Conservation (phyloP, 768 basidiomycete genomes). For the Termitomyces eurrhizus region DNA sequence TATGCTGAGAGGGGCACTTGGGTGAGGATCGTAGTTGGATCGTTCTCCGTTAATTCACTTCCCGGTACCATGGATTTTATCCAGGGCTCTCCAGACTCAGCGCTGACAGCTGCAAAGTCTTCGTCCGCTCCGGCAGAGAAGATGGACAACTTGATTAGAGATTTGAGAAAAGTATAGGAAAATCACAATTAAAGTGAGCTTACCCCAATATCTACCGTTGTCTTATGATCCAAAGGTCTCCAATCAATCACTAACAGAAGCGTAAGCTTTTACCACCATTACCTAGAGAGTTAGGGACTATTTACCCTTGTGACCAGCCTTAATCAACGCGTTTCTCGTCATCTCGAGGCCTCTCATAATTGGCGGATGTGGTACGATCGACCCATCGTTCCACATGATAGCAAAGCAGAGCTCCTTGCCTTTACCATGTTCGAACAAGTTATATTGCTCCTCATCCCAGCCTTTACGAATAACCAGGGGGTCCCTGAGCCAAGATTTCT, state of each 20-base stretch:
- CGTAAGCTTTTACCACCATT: too few relatives aligned
- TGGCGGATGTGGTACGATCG: slow-evolving; percentile 59
- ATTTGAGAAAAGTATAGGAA: too few relatives aligned
- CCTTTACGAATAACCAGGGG: slow-evolving; percentile 51
- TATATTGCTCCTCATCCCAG: slow-evolving; percentile 60
- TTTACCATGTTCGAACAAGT: slow-evolving; percentile 50
- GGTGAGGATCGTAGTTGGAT: neutral
- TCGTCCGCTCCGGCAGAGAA: slow-evolving; percentile 44
- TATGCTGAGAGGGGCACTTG: slow-evolving; percentile 32
- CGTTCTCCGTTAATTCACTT: neutral
- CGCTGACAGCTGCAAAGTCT: slow-evolving; percentile 38
- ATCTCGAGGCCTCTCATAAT: slow-evolving; percentile 54
- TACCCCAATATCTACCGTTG: slow-evolving; percentile 40
- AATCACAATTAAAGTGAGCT: slow-evolving; percentile 14
- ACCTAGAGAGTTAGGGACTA: neutral
- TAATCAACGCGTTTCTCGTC: slow-evolving; percentile 50
- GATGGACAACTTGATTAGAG: slow-evolving; percentile 29
- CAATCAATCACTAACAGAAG: slow-evolving; percentile 61
- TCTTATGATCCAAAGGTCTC: slow-evolving; percentile 50
- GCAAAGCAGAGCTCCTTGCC: slow-evolving; percentile 52
- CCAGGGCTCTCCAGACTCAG: slow-evolving; percentile 49
- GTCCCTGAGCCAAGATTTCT: slow-evolving; percentile 65
- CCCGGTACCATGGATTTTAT: slow-evolving; percentile 43
- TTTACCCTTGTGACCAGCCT: slow-evolving; percentile 64
- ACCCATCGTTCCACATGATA: slow-evolving; percentile 65